phyloP scores from a whole-genome alignment of 2,329 filamentous ascomycete genomes.

The Stagonosporopsis tanaceti region DNA sequence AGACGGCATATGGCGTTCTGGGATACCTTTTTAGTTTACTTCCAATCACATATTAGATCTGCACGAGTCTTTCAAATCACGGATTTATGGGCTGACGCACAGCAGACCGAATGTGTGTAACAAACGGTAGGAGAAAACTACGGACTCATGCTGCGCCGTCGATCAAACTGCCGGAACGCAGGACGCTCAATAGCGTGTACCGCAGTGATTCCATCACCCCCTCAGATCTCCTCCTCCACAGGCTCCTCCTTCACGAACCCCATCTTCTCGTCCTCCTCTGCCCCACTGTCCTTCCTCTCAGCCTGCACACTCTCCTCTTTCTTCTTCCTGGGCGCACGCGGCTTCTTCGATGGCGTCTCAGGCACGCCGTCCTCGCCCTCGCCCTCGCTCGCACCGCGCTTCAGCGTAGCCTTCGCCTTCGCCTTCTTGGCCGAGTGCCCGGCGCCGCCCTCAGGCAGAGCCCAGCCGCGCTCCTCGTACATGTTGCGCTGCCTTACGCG shows the following conservation, averaged over 20 bases:
- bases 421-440: slow-evolving; percentile 4
- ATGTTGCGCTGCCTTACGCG: slow-evolving; percentile 24
- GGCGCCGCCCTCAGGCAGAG: slow-evolving; percentile 20
- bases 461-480: slow-evolving; percentile 27
- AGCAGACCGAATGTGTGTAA: neutral
- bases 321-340: slow-evolving; percentile 8
- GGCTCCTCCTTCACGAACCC: slow-evolving; percentile 4
- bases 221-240: slow-evolving; percentile 4
- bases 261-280: slow-evolving; percentile 3
- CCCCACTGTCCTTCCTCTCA: slow-evolving; percentile 5
- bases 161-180: neutral
- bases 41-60: slow-evolving; percentile 6
- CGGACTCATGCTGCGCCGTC: neutral
- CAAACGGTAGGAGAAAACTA: neutral
- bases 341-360: slow-evolving; percentile 23
- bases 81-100: neutral
- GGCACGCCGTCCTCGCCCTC: neutral
- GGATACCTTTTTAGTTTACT: slow-evolving; percentile 13
- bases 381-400: slow-evolving; percentile 6
- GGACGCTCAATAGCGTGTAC: neutral
- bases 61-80: neutral
- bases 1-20: slow-evolving; percentile 18
- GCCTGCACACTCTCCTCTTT: slow-evolving; percentile 2
- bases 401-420: slow-evolving; percentile 10
- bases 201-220: too few relatives aligned